Percentiles rank a stretch among this genome's conserved stretches.
Evolutionary conservation across 2,329 filamentous ascomycete genomes (phyloP).

Genomic region (Talaromyces albobiverticillius): DNA sequence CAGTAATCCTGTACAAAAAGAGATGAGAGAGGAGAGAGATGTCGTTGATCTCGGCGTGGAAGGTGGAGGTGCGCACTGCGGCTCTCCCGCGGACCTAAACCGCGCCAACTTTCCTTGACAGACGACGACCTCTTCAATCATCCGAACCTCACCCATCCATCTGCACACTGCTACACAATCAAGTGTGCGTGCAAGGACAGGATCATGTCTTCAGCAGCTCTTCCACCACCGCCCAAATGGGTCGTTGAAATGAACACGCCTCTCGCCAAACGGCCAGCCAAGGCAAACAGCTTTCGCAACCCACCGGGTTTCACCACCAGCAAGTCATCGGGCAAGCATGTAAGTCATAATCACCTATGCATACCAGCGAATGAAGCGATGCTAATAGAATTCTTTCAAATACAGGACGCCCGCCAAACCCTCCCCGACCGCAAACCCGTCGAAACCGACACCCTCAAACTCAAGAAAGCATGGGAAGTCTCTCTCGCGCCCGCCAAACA

Average conservation of each 20-base stretch:
- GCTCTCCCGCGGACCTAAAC: too few species aligned
- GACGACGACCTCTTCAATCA: too few species aligned
- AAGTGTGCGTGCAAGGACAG: too few species aligned
- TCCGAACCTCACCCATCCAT: too few species aligned
- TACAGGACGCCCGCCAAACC: conserved; percentile 32
- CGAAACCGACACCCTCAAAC: conserved; percentile 91
- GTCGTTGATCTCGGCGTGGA: too few species aligned
- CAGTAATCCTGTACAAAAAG: too few species aligned
- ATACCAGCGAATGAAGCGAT: background rate
- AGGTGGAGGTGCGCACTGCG: too few species aligned
- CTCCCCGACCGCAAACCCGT: conserved; percentile 61
- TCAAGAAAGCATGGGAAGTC: conserved; percentile 99
- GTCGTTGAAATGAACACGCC: conserved; percentile 73
- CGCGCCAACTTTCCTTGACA: too few species aligned
- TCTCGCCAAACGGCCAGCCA: conserved; percentile 64
- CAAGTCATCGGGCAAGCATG: conserved; percentile 55
- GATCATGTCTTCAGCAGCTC: conserved; percentile 24
- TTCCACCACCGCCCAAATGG: conserved; percentile 69
- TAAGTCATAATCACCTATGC: conserved; percentile 43
- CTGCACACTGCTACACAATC: too few species aligned
- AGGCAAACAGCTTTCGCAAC: conserved; percentile 66
- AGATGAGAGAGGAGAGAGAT: too few species aligned
- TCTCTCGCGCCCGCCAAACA: conserved; percentile 90
- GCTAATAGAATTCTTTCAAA: background rate
- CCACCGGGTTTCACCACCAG: conserved; percentile 74